Base-by-base conservation (phyloP, 1,139 yeast genomes). In the Diutina scorzettiae region DNA sequence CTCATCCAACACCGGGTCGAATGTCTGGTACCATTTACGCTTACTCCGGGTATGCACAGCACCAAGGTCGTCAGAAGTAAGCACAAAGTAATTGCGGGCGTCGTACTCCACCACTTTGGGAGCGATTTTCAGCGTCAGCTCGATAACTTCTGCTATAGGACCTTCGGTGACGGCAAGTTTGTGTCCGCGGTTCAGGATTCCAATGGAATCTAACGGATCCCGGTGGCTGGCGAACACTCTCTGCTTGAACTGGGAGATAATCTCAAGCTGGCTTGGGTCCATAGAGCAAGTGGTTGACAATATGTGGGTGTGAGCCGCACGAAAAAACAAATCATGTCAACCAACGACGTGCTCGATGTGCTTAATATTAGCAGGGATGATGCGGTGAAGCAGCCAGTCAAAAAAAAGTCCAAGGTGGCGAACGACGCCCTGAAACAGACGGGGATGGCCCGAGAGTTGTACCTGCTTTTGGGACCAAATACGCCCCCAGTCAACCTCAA, bases 371-470 rank as follows among this genome's bases (percentile, higher is more conserved):
- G 68, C 50, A 52, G 76, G 43, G 75, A 68, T 47, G 60, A 59
- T 53, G 47, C 51, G 24, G 52, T 51, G 19, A 34, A 34, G 17
- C 62, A 56, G 43, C 71, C 70, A 3, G 57, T 61, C 2, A 65
- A 65, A 53, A 68, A 67, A 54, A 62, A 61, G 45, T 62, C 63
- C 43, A 76, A 60, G 51, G 49, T 52, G 47, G 50, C 48, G 14
- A 34, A 16, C 17, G 39, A 34, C 7, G 39, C 39, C 24, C 16
- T 16, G 18, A 34, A 34, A n/a, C 44, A 43, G 41, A 42, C 42
- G n/a, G 96, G 96, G 18, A 82, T 91, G 78, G 93, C 86, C 48
- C 71, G 98, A 50, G 98, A 91, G 57, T 66, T 91, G 43, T 89
- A 82, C 59, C 83, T 82, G 51, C 68, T 93, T 46, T 65, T 93